Evolutionary conservation across 2,329 filamentous ascomycete species (phyloP).

Genomic region (Alternaria brassicicola): DNA sequence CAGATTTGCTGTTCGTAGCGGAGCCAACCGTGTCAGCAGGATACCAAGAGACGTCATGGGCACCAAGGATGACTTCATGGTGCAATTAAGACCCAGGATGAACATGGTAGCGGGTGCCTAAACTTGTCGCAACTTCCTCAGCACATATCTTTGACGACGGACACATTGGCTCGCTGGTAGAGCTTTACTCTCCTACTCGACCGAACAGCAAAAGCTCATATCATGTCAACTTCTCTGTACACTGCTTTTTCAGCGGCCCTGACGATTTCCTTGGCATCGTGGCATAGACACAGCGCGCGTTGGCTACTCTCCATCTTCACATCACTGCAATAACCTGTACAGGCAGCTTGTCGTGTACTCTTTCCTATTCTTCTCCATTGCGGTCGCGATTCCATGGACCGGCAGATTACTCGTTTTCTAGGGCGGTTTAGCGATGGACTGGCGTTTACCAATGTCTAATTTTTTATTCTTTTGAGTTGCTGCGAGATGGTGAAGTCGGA

Average conservation of each 20-base stretch:
- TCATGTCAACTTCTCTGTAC: conserved; percentile 20
- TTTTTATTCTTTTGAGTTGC: conserved; percentile 24
- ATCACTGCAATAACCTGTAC: conserved; percentile 13
- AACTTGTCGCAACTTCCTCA: conserved; percentile 10
- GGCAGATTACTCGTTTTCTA: conserved; percentile 22
- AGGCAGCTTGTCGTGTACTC: conserved; percentile 7
- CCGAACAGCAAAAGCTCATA: conserved; percentile 31
- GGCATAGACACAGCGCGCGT: conserved; percentile 40
- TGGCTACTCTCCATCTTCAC: conserved; percentile 17
- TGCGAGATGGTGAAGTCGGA: conserved; percentile 1
- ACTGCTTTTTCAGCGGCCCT: conserved; percentile 25
- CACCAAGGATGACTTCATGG: conserved; percentile 69
- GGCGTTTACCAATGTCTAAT: conserved; percentile 34
- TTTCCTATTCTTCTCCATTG: conserved; percentile 18
- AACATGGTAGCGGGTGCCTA: conserved; percentile 52
- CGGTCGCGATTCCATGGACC: conserved; percentile 22
- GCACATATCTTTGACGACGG: conserved; percentile 14
- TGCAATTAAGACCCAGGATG: conserved; percentile 64
- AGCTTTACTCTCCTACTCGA: conserved; percentile 24
- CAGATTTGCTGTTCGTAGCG: conserved; percentile 73
- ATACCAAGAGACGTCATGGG: conserved; percentile 83
- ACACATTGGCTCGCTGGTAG: conserved; percentile 42
- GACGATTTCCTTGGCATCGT: conserved; percentile 36
- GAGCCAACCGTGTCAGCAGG: conserved; percentile 85
- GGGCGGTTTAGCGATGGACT: conserved; percentile 24